Base-by-base conservation (phyloP, 2,329 filamentous ascomycete species). In the Dactylella cylindrospora region DNA sequence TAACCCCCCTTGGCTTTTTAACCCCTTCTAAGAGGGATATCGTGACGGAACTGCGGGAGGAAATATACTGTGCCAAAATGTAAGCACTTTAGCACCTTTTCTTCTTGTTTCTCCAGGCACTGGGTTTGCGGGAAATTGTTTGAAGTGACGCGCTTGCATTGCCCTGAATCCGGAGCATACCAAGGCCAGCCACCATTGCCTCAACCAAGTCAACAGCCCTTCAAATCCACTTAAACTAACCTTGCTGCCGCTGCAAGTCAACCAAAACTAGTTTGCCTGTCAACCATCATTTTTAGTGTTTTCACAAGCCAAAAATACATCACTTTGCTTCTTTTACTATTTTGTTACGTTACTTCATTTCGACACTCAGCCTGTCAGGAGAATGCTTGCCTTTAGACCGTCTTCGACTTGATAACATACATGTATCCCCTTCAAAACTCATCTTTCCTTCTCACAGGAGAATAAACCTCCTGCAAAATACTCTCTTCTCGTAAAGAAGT, bases 351-450 rank as follows among this genome's bases (percentile, higher is more conserved):
- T n/a, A n/a, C n/a, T n/a, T n/a, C n/a, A n/a, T n/a, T n/a, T n/a
- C n/a, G n/a, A n/a, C 33, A 25, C 43, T 43, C 26, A 43, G 10
- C 19, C 33, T 17, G 25, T 52, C 40, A 53, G 55, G 55, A 61
- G 47, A 53, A 61, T 61, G 55, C 55, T 61, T 25, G 55, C 55
- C 55, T 43, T 53, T 49, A 61, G 55, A 53, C 55, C 55, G 46
- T 61, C 55, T 61, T 53, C 55, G 54, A 47, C 54, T 29, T 50
- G 17, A 50, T 22, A 10, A 32, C n/a, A n/a, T n/a, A n/a, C n/a
- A n/a, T n/a, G n/a, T n/a, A 23, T 19, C 33, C 26, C 10, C 33
- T 40, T 17, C 13, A n/a, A n/a, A n/a, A 19, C 29, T 29, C 4
- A 32, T 20, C 22, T 28, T 20, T 33, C 5, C 10, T 10, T 23